Conservation (phyloP, 2,329 filamentous ascomycete genomes). For the Aspergillus pseudoviridinutans region DNA sequence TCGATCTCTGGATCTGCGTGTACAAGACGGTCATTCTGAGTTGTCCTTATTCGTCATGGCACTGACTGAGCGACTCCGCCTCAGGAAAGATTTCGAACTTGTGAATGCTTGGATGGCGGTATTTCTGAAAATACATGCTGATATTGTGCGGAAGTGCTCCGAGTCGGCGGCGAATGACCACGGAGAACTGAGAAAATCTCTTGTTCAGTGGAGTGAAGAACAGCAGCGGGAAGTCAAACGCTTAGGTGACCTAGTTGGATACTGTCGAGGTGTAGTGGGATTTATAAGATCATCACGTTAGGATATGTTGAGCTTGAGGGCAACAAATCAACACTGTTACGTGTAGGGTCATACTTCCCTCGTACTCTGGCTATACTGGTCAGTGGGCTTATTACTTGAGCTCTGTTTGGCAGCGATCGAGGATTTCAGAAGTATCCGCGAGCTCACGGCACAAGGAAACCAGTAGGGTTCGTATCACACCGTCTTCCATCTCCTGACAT, state of each 20-base stretch:
- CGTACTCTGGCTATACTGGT: neutral
- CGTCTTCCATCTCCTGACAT: neutral
- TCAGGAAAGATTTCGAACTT: conserved; percentile 82
- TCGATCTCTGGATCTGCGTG: conserved; percentile 62
- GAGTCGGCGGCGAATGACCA: conserved; percentile 44
- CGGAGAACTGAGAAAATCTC: conserved; percentile 51
- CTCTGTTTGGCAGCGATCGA: neutral
- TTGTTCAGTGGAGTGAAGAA: conserved; percentile 67
- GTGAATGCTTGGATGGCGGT: conserved; percentile 98
- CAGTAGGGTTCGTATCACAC: neutral
- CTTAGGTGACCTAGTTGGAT: conserved; percentile 74
- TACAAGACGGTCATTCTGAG: conserved; percentile 56
- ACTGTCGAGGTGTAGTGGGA: conserved; percentile 78
- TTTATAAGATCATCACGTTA: conserved; percentile 64
- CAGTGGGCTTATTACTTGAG: neutral
- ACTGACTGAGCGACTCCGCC: conserved; percentile 64
- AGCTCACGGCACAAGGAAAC: neutral
- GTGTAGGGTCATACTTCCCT: neutral
- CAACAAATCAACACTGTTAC: neutral
- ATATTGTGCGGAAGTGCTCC: conserved; percentile 48
- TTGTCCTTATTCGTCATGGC: conserved; percentile 76
- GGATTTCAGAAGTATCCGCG: neutral
- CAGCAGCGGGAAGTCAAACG: conserved; percentile 69
- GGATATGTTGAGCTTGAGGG: neutral
- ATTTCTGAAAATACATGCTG: conserved; percentile 74